A percentile compares a stretch with the other conserved stretches of the same genome.
These are phyloP conservation scores for Sugiyamaella chiloensis DNA, from an alignment of 805 yeast species.

Conservation along the genomic window DNA sequence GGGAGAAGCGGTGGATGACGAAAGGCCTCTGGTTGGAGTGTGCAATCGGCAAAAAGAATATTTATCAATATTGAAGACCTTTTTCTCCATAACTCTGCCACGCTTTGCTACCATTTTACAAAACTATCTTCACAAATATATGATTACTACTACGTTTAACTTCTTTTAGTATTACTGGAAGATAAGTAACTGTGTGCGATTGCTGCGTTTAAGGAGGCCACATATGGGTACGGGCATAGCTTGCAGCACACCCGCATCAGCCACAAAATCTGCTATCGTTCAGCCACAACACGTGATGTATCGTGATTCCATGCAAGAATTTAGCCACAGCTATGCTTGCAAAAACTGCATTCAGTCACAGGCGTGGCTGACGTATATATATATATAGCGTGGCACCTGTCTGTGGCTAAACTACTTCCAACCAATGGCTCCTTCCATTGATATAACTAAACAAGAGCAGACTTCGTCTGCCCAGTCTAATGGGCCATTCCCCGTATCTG, in stretches of 20 bases:
- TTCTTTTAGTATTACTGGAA: too few relatives aligned
- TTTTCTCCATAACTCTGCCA: too few relatives aligned
- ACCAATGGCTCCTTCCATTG: slow-evolving; percentile 19
- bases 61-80: too few relatives aligned
- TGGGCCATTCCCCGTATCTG: slow-evolving; percentile 22
- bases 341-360: slow-evolving; percentile 5
- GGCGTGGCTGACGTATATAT: too few relatives aligned
- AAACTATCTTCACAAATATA: too few relatives aligned
- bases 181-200: too few relatives aligned
- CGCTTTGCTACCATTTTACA: too few relatives aligned
- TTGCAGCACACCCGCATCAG: too few relatives aligned
- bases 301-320: slow-evolving; percentile 1
- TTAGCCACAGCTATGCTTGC: neutral
- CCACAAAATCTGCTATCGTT: too few relatives aligned
- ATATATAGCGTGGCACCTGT: slow-evolving; percentile 7
- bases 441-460: slow-evolving; percentile 2
- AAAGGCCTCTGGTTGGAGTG: slow-evolving; percentile 4
- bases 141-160: too few relatives aligned
- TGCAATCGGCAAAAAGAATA: slow-evolving; percentile 5
- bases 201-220: too few relatives aligned
- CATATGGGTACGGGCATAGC: too few relatives aligned
- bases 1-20: neutral
- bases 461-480: slow-evolving; percentile 8
- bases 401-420: neutral
- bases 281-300: slow-evolving; percentile 6